Evolutionary conservation across 306 rosid genomes (phyloP), one percentile per base, ranked within the genome.

Genomic region (Pachyrhizus erosus): DNA sequence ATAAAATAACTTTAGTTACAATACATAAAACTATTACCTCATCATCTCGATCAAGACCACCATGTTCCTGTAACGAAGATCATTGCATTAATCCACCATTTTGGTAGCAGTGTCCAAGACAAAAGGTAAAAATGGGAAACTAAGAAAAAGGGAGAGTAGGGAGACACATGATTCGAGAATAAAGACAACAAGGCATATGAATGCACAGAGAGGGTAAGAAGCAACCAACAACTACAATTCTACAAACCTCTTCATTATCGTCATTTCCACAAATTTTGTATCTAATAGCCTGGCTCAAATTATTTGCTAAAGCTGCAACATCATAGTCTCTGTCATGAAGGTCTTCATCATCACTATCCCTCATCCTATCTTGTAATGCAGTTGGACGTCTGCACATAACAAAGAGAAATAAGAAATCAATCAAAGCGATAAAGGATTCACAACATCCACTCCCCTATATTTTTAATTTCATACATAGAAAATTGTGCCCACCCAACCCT

Each of bases 261-360:
- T 92, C 98, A 75, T 88, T 93, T 83, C 96, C 98, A 86, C 93
- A 96, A 42, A 92, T 90, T 81, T 92, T 91, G 80, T 92, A 93
- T 85, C 96, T 88, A 74, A 91, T 93, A 45, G 97, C 91, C 88
- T 92, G 97, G 89, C 88, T 96, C 87, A 96, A 89, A 83, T 93
- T 96, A 87, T 96, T 96, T 48, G 97, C 94, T 69, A 93, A 66
- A 80, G 96, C 93, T 81, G 98, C 83, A 80, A 93, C 97, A 70
- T 93, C 99, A 87, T 92, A 96, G 78, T 96, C 98, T 86, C 97
- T 91, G 84, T 96, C 97, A 77, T 87, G 91, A 80, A 91, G 90
- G 54, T 93, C 97, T 80, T 96, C 99, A 0, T 96, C 98, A 64
- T 96, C 98, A 78, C 99, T 93, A 79, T 96, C 99, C 86, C 99